phyloP scores from a whole-genome alignment of 345 rosid genomes.

The Laguncularia racemosa region DNA sequence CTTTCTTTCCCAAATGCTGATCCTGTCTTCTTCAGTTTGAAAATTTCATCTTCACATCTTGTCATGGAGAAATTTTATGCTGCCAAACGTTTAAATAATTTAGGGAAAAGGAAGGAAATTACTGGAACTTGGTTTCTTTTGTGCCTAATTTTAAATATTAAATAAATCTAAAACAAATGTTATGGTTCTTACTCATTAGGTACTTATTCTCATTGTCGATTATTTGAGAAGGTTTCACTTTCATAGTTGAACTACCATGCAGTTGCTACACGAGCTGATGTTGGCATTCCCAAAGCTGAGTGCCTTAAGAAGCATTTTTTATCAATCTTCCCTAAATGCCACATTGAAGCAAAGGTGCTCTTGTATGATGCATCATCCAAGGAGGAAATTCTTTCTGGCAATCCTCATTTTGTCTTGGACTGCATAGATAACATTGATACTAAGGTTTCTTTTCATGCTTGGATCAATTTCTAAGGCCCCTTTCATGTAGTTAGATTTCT shows the following conservation, averaged over 20 bases:
- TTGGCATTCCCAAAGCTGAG: constrained; percentile 80
- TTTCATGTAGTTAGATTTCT: too few relatives aligned
- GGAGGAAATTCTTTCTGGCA: constrained; percentile 81
- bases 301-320: constrained; percentile 94
- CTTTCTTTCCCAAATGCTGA: not conserved
- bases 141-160: not conserved
- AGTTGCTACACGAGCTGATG: constrained; percentile 96
- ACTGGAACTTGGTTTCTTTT: not conserved
- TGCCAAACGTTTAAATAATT: not conserved
- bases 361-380: constrained; percentile 77
- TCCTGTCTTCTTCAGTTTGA: not conserved
- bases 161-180: not conserved
- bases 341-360: constrained; percentile 67
- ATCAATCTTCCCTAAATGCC: constrained; percentile 79
- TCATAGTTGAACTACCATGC: constrained; percentile 92
- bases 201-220: constrained; percentile 20
- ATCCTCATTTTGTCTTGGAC: constrained; percentile 94
- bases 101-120: not conserved
- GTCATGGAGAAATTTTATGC: not conserved
- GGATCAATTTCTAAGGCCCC: not conserved
- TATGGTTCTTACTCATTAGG: not conserved
- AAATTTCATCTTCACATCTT: too few relatives aligned
- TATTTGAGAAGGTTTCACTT: constrained; percentile 73
- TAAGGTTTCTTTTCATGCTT: constrained; percentile 41
- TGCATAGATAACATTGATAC: constrained; percentile 99